Evolutionary conservation across 805 yeast species (phyloP), one percentile per base, ranked within the genome.

Genomic region (Yamadazyma olivae): DNA sequence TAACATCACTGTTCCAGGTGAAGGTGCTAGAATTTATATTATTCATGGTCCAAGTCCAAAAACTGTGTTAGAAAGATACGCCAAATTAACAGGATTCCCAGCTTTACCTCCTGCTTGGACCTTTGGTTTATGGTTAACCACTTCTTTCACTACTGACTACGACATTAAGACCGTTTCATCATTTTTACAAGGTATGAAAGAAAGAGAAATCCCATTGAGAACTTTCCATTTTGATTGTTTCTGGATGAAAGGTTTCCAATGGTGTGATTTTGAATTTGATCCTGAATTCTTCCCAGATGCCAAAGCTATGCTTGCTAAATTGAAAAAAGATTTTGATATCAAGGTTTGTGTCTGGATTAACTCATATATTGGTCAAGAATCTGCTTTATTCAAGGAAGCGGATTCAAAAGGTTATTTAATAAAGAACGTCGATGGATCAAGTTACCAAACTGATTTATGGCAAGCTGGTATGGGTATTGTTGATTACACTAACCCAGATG

Each of bases 241-340:
- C 50, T 61, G 67, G 67, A 61, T 61, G 67, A 61, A 61, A 44
- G 59, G 59, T 10, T 61, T 57, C 45, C 63, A 61, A 36, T 61
- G 67, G 67, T 59, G 65, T 43, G 66, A 61, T 44, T 61, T 61
- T 40, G 63, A 59, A 36, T 61, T 61, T 40, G 68, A 61, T 40
- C 49, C 51, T 3, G 65, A 53, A 8, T 50, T 44, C 41, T 61
- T 61, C 45, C 56, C 57, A 6, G 60, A 63, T 33, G 59, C 58
- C 15, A 49, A 51, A 33, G 41, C 45, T 7, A 50, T 56, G 50
- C 40, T 61, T 10, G 27, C 42, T 8, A 41, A 51, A 27, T 49
- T 61, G 33, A 61, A 61, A 41, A 33, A 46, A 12, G 48, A 55
- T 18, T 58, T 51, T 33, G 62, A 51, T 17, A 38, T 60, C 25